Conservation (phyloP, 257 asterid genomes). For the Solanum piurae region DNA sequence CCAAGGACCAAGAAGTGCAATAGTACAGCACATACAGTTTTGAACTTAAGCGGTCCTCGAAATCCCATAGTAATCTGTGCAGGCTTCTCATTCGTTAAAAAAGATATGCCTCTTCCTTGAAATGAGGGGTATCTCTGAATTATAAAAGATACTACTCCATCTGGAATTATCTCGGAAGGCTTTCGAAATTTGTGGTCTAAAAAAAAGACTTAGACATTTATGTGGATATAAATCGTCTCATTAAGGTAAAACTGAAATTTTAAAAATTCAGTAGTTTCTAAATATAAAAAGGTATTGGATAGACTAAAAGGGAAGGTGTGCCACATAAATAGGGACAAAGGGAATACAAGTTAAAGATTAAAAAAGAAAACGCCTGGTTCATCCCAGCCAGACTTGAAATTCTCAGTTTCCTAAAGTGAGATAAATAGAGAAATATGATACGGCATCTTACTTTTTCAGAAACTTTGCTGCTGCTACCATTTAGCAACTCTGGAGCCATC, state of each 20-base stretch:
- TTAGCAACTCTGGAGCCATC: constrained; percentile 95
- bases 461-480: constrained; percentile 73
- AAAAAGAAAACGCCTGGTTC: not conserved
- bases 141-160: not conserved
- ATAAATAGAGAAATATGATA: not conserved
- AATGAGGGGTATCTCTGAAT: not conserved
- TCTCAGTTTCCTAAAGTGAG: constrained; percentile 3
- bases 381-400: not conserved
- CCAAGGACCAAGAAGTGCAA: not conserved
- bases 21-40: not conserved
- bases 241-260: not conserved
- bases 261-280: not conserved
- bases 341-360: not conserved
- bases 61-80: not conserved
- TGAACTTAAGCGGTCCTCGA: not conserved
- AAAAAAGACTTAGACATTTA: not conserved
- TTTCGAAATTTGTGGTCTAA: not conserved
- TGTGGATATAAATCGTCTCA: not conserved
- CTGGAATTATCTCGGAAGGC: not conserved
- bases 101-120: not conserved
- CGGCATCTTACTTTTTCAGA: constrained; percentile 66
- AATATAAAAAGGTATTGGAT: not conserved
- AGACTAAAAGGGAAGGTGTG: not conserved
- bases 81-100: not conserved
- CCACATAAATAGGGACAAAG: not conserved